phyloP scores from a whole-genome alignment of 352 stramenopile species.

The Phytophthora vignae region DNA sequence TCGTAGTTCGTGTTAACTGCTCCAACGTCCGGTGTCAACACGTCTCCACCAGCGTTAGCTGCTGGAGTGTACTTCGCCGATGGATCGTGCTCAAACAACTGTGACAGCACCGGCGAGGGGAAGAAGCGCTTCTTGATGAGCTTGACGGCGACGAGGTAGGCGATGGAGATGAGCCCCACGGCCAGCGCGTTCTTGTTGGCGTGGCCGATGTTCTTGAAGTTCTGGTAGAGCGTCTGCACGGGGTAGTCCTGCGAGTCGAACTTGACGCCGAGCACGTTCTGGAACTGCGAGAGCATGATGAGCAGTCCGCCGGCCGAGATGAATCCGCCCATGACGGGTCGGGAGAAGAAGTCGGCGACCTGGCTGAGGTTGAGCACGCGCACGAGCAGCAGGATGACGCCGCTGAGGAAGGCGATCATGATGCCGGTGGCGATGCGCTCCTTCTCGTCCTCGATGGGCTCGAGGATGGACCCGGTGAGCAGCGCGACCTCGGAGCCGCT shows the following conservation, averaged over 20 bases:
- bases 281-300: slow-evolving; percentile 91
- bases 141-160: slow-evolving; percentile 27
- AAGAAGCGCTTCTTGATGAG: slow-evolving; percentile 35
- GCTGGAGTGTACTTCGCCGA: slow-evolving; percentile 2
- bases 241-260: slow-evolving; percentile 50
- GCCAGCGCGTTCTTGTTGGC: slow-evolving; percentile 75
- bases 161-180: slow-evolving; percentile 44
- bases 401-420: slow-evolving; percentile 76
- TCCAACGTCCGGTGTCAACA: slow-evolving; percentile 20
- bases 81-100: no score
- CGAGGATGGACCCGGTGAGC: slow-evolving; percentile 56
- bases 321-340: slow-evolving; percentile 92
- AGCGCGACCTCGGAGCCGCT: slow-evolving; percentile 67
- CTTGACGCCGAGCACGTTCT: slow-evolving; percentile 78
- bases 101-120: slow-evolving; percentile 14
- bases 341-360: slow-evolving; percentile 88
- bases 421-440: slow-evolving; percentile 53
- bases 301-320: slow-evolving; percentile 88
- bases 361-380: slow-evolving; percentile 82
- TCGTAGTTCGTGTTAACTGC: slow-evolving; percentile 7
- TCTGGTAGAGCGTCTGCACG: slow-evolving; percentile 57
- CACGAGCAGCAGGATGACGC: slow-evolving; percentile 75
- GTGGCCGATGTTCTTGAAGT: slow-evolving; percentile 60
- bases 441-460: slow-evolving; percentile 44
- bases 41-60: slow-evolving; percentile 1